A percentile compares a stretch with the other conserved stretches of the same genome.
phyloP scores from a whole-genome alignment of 306 rosid genomes.

The Oxytropis ochrocephala region DNA sequence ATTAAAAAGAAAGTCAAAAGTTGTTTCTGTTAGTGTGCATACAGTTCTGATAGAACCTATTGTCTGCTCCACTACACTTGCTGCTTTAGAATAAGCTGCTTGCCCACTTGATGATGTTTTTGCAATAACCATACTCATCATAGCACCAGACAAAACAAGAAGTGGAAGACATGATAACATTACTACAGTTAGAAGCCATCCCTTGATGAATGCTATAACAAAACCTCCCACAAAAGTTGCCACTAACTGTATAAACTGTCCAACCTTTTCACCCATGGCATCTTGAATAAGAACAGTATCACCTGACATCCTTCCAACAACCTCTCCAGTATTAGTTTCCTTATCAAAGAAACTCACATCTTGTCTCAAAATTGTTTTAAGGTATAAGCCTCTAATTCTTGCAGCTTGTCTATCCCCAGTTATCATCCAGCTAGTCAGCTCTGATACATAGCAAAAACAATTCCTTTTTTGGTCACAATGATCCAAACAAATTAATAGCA shows the following conservation, averaged over 20 bases:
- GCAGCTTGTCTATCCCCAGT: constrained; percentile 90
- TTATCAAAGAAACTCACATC: constrained; percentile 68
- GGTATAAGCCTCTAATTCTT: constrained; percentile 66
- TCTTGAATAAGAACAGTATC: constrained; percentile 86
- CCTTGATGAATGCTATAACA: constrained; percentile 54
- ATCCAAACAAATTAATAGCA: no score
- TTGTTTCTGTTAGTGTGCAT: constrained; percentile 11
- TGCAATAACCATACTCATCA: constrained; percentile 30
- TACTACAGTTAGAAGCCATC: constrained; percentile 73
- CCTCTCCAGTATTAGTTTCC: constrained; percentile 73
- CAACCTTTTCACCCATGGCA: constrained; percentile 93
- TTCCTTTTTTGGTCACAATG: not conserved
- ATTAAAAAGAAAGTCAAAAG: not conserved
- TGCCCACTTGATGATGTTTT: constrained; percentile 57
- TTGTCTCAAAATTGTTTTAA: constrained; percentile 74
- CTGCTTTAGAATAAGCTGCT: constrained; percentile 59
- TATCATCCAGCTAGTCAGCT: constrained; percentile 81
- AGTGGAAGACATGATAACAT: constrained; percentile 59
- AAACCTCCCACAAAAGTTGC: constrained; percentile 67
- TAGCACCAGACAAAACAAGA: constrained; percentile 48
- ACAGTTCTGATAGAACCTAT: constrained; percentile 77
- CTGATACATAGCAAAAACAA: constrained; percentile 29
- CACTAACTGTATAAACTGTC: constrained; percentile 55
- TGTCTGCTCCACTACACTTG: constrained; percentile 66
- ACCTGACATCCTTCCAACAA: constrained; percentile 83